phyloP scores from a whole-genome alignment of 1,284 basidiomycete genomes.

The Porogramme epimiltina region DNA sequence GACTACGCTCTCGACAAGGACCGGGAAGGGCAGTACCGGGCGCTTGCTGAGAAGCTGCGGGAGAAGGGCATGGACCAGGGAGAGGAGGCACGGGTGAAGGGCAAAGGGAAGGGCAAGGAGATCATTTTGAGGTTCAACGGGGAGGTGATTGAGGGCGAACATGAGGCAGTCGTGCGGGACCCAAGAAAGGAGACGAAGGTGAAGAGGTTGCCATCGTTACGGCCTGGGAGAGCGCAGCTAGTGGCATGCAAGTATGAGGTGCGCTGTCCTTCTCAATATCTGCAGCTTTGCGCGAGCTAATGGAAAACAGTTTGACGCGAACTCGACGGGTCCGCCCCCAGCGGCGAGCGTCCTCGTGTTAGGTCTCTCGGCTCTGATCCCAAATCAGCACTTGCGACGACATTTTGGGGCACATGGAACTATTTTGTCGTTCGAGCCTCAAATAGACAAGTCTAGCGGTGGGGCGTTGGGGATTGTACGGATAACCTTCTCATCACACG shows the following conservation, averaged over 20 bases:
- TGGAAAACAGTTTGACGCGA: slow-evolving; percentile 63
- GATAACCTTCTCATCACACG: slow-evolving; percentile 66
- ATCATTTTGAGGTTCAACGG: slow-evolving; percentile 58
- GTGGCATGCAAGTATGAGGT: slow-evolving; percentile 64
- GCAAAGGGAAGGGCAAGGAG: slow-evolving; percentile 67
- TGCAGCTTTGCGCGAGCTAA: too few species aligned
- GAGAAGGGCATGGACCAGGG: slow-evolving; percentile 36
- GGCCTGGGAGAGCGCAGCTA: slow-evolving; percentile 47
- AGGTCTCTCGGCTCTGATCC: slow-evolving; percentile 73
- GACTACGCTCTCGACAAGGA: slow-evolving; percentile 59
- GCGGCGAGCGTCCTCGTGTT: slow-evolving; percentile 77
- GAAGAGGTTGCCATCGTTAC: slow-evolving; percentile 34
- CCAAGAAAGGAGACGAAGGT: slow-evolving; percentile 51
- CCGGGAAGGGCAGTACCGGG: slow-evolving; percentile 43
- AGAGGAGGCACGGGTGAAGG: slow-evolving; percentile 50
- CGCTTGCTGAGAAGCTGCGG: slow-evolving; percentile 56
- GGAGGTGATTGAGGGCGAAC: slow-evolving; percentile 52
- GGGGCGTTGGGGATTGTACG: slow-evolving; percentile 83
- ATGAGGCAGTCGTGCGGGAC: slow-evolving; percentile 49
- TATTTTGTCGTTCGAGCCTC: slow-evolving; percentile 75
- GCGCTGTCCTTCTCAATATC: slow-evolving; percentile 30
- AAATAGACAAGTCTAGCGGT: slow-evolving; percentile 81
- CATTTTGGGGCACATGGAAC: slow-evolving; percentile 73
- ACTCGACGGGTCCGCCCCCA: slow-evolving; percentile 78
- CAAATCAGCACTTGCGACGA: slow-evolving; percentile 64